Evolutionary conservation across 805 yeast species (phyloP).

Genomic region (Ogataea nakhonphanomensis): DNA sequence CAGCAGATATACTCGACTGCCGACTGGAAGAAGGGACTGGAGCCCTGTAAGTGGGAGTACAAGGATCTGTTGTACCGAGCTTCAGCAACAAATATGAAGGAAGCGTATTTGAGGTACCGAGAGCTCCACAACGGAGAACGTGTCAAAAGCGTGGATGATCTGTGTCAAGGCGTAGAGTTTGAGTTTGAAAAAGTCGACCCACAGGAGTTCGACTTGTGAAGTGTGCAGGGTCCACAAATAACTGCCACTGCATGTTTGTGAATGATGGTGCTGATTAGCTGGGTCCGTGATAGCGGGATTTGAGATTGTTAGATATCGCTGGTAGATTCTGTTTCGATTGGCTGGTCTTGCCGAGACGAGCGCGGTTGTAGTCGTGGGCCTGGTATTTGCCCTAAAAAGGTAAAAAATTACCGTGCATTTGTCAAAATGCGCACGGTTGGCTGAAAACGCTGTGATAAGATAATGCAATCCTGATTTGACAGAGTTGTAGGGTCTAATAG

Average conservation of each 20-base stretch:
- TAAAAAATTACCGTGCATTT: neutral
- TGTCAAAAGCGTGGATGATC: slow-evolving; percentile 9
- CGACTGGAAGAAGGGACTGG: slow-evolving; percentile 39
- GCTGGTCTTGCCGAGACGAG: neutral
- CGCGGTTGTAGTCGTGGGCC: neutral
- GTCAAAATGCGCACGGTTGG: neutral
- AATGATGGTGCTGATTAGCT: no score
- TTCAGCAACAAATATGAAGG: slow-evolving; percentile 43
- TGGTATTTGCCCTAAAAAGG: neutral
- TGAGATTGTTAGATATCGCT: no score
- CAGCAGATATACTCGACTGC: slow-evolving; percentile 26
- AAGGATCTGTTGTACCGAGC: slow-evolving; percentile 42
- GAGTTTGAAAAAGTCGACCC: slow-evolving; percentile 12
- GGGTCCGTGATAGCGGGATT: neutral
- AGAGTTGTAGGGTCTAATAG: neutral
- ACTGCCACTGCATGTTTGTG: no score
- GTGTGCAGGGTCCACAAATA: neutral
- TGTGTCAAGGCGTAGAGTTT: slow-evolving; percentile 14
- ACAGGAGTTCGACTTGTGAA: slow-evolving; percentile 3
- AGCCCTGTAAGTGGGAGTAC: slow-evolving; percentile 52
- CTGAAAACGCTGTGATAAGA: neutral
- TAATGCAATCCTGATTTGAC: neutral
- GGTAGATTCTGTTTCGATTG: no score
- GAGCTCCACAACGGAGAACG: slow-evolving; percentile 35
- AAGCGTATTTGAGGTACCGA: slow-evolving; percentile 41